Conservation (phyloP, 176 grass and related monocot genomes). For the Elymus sibiricus region DNA sequence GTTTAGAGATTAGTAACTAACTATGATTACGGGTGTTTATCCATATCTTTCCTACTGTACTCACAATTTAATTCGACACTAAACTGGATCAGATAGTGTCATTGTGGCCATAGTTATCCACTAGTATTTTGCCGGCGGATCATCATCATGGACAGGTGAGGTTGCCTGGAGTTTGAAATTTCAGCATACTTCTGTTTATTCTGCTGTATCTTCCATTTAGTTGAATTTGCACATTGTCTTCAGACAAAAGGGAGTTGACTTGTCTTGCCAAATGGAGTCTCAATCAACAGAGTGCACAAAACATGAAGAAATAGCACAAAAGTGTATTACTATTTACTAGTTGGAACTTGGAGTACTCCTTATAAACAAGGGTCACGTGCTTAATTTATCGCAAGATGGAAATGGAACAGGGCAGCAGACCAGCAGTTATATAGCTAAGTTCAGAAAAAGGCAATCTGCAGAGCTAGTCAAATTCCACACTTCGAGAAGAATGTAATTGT, state of each 20-base stretch:
- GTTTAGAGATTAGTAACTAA: neutral
- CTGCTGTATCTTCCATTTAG: conserved; percentile 5
- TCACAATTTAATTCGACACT: neutral
- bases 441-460: neutral
- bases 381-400: neutral
- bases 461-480: neutral
- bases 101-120: neutral
- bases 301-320: conserved; percentile 1
- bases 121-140: neutral
- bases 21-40: neutral
- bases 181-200: neutral
- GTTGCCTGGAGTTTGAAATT: neutral
- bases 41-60: neutral
- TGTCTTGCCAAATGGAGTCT: neutral
- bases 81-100: conserved; percentile 3
- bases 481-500: neutral
- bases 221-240: neutral
- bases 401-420: neutral
- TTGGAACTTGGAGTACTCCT: neutral
- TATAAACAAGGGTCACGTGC: neutral
- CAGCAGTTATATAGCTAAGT: neutral
- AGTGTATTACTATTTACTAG: neutral
- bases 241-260: neutral
- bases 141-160: neutral
- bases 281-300: neutral